Base-by-base conservation (phyloP, 805 yeast genomes). In the Metschnikowia baotianmanensis region DNA sequence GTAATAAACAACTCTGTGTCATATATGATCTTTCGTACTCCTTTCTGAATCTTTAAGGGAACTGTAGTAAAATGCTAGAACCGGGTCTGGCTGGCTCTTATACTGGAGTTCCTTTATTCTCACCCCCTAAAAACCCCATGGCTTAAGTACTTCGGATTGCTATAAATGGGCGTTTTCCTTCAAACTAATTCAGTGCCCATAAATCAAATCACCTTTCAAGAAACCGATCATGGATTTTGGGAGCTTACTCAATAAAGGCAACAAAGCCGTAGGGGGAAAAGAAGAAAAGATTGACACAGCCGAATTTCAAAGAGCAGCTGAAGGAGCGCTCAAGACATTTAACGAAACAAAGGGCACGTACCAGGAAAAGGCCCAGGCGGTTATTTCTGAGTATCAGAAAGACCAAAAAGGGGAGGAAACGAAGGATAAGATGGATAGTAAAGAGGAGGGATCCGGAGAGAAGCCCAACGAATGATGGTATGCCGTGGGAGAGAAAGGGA, bases 331-430 rank as follows among this genome's bases (percentile, higher is more conserved):
- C 62, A 43, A 48, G 23, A 57, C 60, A 35, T 67, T 55, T 62
- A 47, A 49, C 56, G 52, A 50, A 41, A 52, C 61, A 24, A 65
- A 57, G 15, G 60, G 59, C 8, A 32, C 60, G 19, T 50, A 51
- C 55, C 34, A 53, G 17, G 64, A 59, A 47, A 61, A 64, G 53
- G 73, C 71, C 43, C 56, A 63, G 52, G 58, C 61, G 37, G 65
- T 62, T 30, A 67, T 57, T 57, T 40, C 51, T 27, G 65, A 55
- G 20, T 57, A 55, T 53, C 53, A 56, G 37, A 54, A 54, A 42
- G 22, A 17, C 5, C 32, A 38, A 17, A 18, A 16, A 6, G 28
- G 21, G 10, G 22, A n/a, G 18, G 18, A 31, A 23, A n/a, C 27
- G 9, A 23, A 16, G 11, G 17, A n/a, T 12, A 21, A 31, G 28